These are phyloP conservation scores for Aspergillus sp. DNA, from an alignment of 2,329 filamentous ascomycete genomes.

Conservation along the genomic window DNA sequence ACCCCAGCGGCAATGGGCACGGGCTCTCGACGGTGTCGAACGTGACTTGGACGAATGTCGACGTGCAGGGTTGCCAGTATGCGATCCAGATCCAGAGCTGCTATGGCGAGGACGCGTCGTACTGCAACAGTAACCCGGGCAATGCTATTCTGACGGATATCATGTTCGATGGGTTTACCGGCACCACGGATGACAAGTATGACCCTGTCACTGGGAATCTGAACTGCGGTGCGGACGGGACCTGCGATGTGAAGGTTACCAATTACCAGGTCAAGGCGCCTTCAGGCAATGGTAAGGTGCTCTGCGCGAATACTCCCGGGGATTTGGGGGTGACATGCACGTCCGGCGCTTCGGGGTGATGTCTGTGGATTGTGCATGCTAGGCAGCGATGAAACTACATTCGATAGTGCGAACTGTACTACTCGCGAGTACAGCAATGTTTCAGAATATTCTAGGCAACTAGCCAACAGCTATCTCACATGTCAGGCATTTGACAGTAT, in stretches of 20 bases:
- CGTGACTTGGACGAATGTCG: conserved; percentile 41
- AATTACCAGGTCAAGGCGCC: conserved; percentile 34
- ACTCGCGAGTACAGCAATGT: too few species aligned
- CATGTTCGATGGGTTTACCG: conserved; percentile 37
- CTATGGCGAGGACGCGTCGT: conserved; percentile 35
- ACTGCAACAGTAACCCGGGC: conserved; percentile 36
- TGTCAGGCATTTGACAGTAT: too few species aligned
- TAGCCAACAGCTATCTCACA: too few species aligned
- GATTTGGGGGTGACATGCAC: conserved; percentile 31
- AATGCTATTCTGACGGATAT: conserved; percentile 34
- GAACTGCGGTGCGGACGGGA: conserved; percentile 37
- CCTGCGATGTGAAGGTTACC: conserved; percentile 35
- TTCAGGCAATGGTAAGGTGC: conserved; percentile 29
- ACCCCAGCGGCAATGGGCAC: conserved; percentile 38
- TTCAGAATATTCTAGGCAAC: too few species aligned
- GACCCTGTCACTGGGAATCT: conserved; percentile 35
- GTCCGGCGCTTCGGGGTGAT: conserved; percentile 33
- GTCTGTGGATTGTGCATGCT: neutral
- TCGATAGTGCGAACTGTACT: too few species aligned
- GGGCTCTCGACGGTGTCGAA: conserved; percentile 41
- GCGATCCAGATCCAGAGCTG: conserved; percentile 48
- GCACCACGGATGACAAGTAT: conserved; percentile 39
- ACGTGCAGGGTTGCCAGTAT: conserved; percentile 40
- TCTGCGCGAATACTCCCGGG: conserved; percentile 34
- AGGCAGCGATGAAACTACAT: too few species aligned